Evolutionary conservation across 2,329 filamentous ascomycete genomes (phyloP).

Genomic region (Sclerotinia borealis): DNA sequence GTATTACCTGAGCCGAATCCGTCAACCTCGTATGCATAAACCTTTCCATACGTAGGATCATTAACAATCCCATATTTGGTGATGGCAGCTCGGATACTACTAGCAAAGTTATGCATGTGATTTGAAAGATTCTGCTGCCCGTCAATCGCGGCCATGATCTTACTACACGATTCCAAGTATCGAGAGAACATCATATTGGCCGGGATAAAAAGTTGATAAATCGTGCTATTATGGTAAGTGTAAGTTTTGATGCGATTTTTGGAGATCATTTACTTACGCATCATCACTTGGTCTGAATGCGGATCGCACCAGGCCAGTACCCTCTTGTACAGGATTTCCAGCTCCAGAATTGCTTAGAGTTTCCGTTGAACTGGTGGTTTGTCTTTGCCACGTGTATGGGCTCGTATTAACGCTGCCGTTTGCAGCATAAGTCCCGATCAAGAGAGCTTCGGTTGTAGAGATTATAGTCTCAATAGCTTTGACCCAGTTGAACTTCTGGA

Average conservation of each 20-base stretch:
- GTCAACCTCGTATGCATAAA: constrained; percentile 74
- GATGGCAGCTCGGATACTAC: constrained; percentile 60
- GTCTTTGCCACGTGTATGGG: constrained; percentile 72
- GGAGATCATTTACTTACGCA: constrained; percentile 40
- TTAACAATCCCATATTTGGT: constrained; percentile 64
- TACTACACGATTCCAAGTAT: constrained; percentile 49
- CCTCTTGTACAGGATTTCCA: constrained; percentile 69
- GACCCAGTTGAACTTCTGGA: constrained; percentile 67
- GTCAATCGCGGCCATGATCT: constrained; percentile 47
- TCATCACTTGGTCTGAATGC: constrained; percentile 91
- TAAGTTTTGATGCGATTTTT: not conserved
- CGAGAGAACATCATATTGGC: constrained; percentile 79
- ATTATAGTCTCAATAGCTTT: constrained; percentile 65
- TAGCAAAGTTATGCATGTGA: constrained; percentile 52
- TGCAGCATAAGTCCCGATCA: constrained; percentile 64
- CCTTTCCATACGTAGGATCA: constrained; percentile 56
- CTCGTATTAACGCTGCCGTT: constrained; percentile 48
- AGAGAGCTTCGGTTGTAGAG: constrained; percentile 61
- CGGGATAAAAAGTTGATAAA: constrained; percentile 81
- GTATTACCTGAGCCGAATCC: constrained; percentile 53
- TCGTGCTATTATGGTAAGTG: constrained; percentile 36
- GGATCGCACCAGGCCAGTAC: constrained; percentile 75
- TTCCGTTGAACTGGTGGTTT: constrained; percentile 69
- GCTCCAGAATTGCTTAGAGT: constrained; percentile 71
- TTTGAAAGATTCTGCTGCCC: constrained; percentile 45